phyloP scores from a whole-genome alignment of 768 basidiomycete species.

The Daedaleopsis sinensis region DNA sequence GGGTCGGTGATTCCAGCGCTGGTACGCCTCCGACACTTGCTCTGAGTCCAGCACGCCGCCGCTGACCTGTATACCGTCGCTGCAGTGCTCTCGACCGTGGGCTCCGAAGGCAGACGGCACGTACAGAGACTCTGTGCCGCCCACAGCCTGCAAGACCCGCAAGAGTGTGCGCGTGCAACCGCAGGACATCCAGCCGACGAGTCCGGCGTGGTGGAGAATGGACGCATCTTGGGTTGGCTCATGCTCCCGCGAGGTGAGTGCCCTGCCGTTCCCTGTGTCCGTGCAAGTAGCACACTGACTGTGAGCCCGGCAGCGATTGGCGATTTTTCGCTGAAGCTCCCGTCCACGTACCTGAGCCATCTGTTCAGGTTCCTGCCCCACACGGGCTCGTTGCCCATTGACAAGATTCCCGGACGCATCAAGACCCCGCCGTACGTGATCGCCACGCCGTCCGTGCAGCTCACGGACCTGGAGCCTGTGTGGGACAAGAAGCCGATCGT shows the following conservation, averaged over 20 bases:
- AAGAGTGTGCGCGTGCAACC: background rate
- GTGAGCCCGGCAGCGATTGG: constrained; percentile 1
- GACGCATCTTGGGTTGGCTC: constrained; percentile 6
- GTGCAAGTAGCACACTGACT: background rate
- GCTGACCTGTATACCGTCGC: background rate
- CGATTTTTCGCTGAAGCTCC: constrained; percentile 6
- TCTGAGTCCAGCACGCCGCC: background rate
- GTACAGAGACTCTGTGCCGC: background rate
- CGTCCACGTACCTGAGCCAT: background rate
- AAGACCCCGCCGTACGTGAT: constrained; percentile 7
- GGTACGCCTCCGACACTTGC: background rate
- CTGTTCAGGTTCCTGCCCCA: constrained; percentile 2
- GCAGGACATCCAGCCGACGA: background rate
- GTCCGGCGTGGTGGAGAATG: constrained; percentile 1
- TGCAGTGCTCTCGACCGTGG: background rate
- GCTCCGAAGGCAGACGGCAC: background rate
- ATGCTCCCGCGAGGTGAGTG: constrained; percentile 1
- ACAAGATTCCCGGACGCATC: background rate
- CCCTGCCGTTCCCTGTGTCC: no score
- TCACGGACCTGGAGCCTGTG: constrained; percentile 3
- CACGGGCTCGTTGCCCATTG: background rate
- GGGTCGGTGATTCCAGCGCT: constrained; percentile 9
- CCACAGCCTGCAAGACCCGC: background rate
- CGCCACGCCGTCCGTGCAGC: constrained; percentile 6
- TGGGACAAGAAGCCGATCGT: constrained; percentile 1